These are phyloP conservation scores for Fusarium solani-melongenae DNA, from an alignment of 2,329 filamentous ascomycete genomes.

Conservation along the genomic window DNA sequence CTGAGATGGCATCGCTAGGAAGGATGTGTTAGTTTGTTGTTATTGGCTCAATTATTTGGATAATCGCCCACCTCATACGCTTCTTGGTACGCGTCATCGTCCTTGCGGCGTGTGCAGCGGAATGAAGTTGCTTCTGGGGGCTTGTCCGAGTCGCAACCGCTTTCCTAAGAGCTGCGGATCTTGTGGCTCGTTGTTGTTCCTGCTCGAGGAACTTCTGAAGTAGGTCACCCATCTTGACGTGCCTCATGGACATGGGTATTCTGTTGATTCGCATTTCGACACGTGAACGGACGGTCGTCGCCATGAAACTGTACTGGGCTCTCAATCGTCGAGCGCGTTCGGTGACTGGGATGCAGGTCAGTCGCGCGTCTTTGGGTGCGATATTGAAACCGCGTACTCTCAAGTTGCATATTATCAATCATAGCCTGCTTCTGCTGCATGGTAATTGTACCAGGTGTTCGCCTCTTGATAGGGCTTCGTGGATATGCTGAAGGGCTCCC, in stretches of 20 bases:
- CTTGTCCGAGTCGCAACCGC: conserved; percentile 53
- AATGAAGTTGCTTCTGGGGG: conserved; percentile 50
- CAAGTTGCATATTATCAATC: conserved; percentile 89
- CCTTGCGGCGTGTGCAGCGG: conserved; percentile 30
- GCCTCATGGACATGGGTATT: conserved; percentile 83
- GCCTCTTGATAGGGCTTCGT: conserved; percentile 73
- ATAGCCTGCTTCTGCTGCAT: conserved; percentile 84
- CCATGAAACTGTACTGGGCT: conserved; percentile 89
- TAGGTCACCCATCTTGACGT: conserved; percentile 84
- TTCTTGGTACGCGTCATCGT: conserved; percentile 53
- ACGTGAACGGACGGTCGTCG: conserved; percentile 83
- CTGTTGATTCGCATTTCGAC: conserved; percentile 95
- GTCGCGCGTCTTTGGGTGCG: conserved; percentile 25
- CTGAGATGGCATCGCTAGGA: conserved; percentile 70
- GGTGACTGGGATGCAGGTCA: conserved; percentile 69
- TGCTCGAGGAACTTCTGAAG: conserved; percentile 63
- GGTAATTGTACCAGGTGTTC: conserved; percentile 67
- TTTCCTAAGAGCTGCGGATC: conserved; percentile 63
- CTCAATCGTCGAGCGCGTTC: conserved; percentile 88
- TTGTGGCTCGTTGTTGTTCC: conserved; percentile 54
- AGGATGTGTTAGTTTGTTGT: conserved; percentile 42
- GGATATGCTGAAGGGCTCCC: conserved; percentile 52
- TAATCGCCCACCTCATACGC: conserved; percentile 60
- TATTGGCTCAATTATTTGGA: background rate
- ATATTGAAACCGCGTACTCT: conserved; percentile 68